Evolutionary conservation across 495 filamentous ascomycete species (phyloP), one percentile per base, ranked within the genome.

Genomic region (Chlorociboria aeruginascens): DNA sequence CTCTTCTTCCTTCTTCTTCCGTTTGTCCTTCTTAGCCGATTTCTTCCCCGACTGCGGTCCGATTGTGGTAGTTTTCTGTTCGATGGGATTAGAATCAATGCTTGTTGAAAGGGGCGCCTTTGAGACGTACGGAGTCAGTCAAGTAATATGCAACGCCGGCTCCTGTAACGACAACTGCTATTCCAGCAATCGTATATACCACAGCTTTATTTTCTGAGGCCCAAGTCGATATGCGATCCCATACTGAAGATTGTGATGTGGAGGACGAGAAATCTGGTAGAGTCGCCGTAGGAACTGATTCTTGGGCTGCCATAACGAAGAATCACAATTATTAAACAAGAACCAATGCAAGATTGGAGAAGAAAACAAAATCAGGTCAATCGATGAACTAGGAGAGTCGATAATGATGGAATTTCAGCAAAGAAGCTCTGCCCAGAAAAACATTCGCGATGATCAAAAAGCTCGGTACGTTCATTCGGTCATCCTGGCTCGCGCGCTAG

Each of bases 121-220:
- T 8, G 8, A 14, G 6, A 44, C 64, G 50, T 59, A 71, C 70
- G 37, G 70, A 63, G 45, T 69, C 65, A 41, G 63, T 74, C 43
- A 95, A 70, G 62, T 95, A 95, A 70, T 97, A 97, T 57, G 90
- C 82, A 14, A 84, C 85, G 55, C 89, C 92, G 25, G 88, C 93
- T 51, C 82, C 81, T 28, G 85, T 89, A 48, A 89, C 85, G 28
- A 96, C 86, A 30, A 97, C 79, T 38, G 89, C 88, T 28, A 94
- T 83, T 63, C 90, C 92, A 48, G 87, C 87, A 67, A 96, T 85
- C 52, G 93, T 95, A 66, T 95, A 98, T 34, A 95, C 92, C 40
- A 89, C 71, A 35, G 83, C 85, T 69, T 95, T 98, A 63, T 98
- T 83, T 59, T 97, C 92, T 0, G 89, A 87, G 20, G 83, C 86